Percentiles rank a stretch among this genome's conserved stretches.
These are phyloP conservation scores for Kingdonia uniflora DNA, from an alignment of 164 flowering plant genomes.

Conservation along the genomic window DNA sequence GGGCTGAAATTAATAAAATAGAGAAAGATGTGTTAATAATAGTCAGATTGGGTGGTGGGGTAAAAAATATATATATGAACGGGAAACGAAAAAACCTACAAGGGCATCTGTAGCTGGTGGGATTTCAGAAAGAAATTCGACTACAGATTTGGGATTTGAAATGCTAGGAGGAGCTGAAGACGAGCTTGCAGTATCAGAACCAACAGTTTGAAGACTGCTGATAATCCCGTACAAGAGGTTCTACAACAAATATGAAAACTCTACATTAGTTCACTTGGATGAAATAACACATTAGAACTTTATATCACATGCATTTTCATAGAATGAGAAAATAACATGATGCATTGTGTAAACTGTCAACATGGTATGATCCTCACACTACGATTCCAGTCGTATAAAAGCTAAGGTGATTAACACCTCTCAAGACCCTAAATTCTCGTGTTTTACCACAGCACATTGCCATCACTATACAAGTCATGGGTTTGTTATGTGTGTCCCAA, in stretches of 20 bases:
- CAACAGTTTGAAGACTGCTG: constrained; percentile 42
- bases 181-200: constrained; percentile 64
- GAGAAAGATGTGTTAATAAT: background rate
- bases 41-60: background rate
- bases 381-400: too few species aligned
- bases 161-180: constrained; percentile 50
- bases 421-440: too few species aligned
- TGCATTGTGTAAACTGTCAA: too few species aligned
- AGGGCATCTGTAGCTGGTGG: constrained; percentile 26
- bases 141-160: constrained; percentile 37
- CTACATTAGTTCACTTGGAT: constrained; percentile 3
- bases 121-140: constrained; percentile 45
- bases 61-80: background rate
- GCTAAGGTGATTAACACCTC: too few species aligned
- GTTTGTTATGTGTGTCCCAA: too few species aligned
- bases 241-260: constrained; percentile 19
- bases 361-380: too few species aligned
- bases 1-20: constrained; percentile 25
- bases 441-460: too few species aligned
- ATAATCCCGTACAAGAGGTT: constrained; percentile 66
- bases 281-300: too few species aligned
- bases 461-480: too few species aligned
- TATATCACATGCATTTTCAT: too few species aligned
- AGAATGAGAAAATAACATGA: too few species aligned
- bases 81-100: background rate